Conservation (phyloP, 2,329 filamentous ascomycete species). For the Epichloe uncinata region DNA sequence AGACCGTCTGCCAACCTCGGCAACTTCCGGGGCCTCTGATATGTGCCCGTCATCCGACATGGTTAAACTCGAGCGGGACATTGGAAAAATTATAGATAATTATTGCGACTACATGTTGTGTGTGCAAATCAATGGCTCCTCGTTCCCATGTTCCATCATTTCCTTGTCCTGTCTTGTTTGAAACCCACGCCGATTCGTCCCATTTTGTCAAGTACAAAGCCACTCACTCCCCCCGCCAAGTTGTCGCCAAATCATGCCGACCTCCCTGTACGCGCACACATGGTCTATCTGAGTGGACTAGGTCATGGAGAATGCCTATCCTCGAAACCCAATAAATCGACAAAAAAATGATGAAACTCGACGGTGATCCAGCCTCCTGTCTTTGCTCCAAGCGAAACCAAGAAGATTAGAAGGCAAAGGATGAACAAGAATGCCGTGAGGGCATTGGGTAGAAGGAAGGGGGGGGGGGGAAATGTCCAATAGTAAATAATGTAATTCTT, state of each 20-base stretch:
- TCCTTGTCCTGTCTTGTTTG: no score
- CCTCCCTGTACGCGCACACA: not conserved
- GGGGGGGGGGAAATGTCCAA: not conserved
- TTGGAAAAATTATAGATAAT: not conserved
- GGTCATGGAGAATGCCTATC: not conserved
- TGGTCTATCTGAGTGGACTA: not conserved
- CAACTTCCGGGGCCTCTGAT: no score
- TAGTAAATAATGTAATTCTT: not conserved
- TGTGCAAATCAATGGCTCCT: not conserved
- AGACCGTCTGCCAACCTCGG: no score
- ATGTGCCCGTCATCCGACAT: no score
- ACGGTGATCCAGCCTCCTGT: conserved; percentile 2
- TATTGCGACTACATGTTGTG: not conserved
- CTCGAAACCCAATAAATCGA: not conserved
- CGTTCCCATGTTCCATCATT: not conserved
- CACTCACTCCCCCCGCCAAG: not conserved
- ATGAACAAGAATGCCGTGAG: not conserved
- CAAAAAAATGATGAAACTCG: not conserved
- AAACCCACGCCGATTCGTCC: not conserved
- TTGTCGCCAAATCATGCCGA: not conserved
- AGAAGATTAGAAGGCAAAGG: not conserved
- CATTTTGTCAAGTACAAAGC: not conserved
- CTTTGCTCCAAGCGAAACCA: not conserved
- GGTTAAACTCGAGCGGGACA: not conserved
- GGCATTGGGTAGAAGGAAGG: not conserved